Evolutionary conservation across 2,329 filamentous ascomycete genomes (phyloP).

Genomic region (Fusarium continuum): DNA sequence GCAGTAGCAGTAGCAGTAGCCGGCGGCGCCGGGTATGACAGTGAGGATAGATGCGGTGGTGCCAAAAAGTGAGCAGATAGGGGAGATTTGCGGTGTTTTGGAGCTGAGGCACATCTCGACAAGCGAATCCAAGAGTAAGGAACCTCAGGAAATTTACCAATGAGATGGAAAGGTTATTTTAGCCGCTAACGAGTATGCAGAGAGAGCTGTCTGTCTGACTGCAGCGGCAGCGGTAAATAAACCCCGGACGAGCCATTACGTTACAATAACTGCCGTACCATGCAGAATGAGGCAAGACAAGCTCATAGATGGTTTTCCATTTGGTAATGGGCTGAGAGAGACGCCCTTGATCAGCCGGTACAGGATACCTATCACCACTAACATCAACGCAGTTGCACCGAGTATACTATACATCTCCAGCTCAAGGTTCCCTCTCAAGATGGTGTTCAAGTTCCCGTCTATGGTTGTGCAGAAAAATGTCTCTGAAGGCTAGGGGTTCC

Average conservation of each 20-base stretch:
- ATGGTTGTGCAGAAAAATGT: constrained; percentile 30
- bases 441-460: constrained; percentile 29
- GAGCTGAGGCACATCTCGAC: constrained; percentile 12
- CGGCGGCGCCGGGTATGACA: constrained; percentile 8
- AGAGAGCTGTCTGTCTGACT: constrained; percentile 18
- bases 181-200: constrained; percentile 23
- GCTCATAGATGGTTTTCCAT: constrained; percentile 39
- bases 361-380: constrained; percentile 2
- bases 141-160: constrained; percentile 25
- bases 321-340: constrained; percentile 44
- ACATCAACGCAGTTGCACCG: fast-evolving
- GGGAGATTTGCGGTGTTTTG: constrained; percentile 27
- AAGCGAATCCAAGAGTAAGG: constrained; percentile 13
- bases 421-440: constrained; percentile 1
- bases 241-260: constrained; percentile 44
- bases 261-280: constrained; percentile 45
- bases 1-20: background rate
- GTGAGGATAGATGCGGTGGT: constrained; percentile 10
- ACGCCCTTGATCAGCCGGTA: constrained; percentile 37
- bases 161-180: constrained; percentile 39
- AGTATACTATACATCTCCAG: constrained; percentile 18
- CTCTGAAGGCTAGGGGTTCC: constrained; percentile 27
- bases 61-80: constrained; percentile 39
- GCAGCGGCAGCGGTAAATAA: constrained; percentile 22
- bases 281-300: constrained; percentile 46